A percentile compares a stretch with the other conserved stretches of the same genome.
phyloP scores from a whole-genome alignment of 1,284 basidiomycete species.

The Ustilago sp. region DNA sequence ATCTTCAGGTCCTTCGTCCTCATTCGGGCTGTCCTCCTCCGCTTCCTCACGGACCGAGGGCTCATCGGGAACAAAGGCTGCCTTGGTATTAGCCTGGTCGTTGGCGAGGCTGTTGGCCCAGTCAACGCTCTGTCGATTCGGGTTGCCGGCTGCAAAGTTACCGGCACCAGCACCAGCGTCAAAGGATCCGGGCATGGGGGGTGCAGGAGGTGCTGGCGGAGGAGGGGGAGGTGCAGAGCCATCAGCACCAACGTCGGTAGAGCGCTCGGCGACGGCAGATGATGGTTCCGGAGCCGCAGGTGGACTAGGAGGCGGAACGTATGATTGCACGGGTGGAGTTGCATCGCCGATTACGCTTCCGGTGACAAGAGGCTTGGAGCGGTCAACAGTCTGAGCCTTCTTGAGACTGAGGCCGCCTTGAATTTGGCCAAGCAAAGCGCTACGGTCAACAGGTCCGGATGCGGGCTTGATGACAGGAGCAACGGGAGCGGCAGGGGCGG shows the following conservation, averaged over 20 bases:
- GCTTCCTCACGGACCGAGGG: conserved; percentile 76
- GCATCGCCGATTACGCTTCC: conserved; percentile 85
- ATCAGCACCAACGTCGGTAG: conserved; percentile 11
- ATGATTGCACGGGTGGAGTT: conserved; percentile 74
- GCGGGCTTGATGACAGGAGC: conserved; percentile 60
- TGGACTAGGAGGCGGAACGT: conserved; percentile 58
- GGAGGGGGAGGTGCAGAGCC: conserved; percentile 63
- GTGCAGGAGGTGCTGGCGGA: conserved; percentile 64
- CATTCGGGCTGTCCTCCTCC: conserved; percentile 71
- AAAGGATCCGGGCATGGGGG: conserved; percentile 48
- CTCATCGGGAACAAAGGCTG: conserved; percentile 72
- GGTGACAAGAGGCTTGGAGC: conserved; percentile 77
- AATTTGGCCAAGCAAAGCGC: conserved; percentile 84
- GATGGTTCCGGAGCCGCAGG: conserved; percentile 53
- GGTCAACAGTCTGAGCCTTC: conserved; percentile 86
- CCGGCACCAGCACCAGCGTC: conserved; percentile 59
- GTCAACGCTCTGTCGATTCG: conserved; percentile 84
- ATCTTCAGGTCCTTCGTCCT: conserved; percentile 51
- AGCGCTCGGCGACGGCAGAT: conserved; percentile 38
- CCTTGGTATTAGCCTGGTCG: conserved; percentile 73
- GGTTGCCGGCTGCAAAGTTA: conserved; percentile 68
- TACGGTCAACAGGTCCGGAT: conserved; percentile 73
- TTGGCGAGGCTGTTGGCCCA: conserved; percentile 91
- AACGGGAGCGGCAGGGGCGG: conserved; percentile 65
- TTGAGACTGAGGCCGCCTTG: conserved; percentile 81